phyloP scores from a whole-genome alignment of 352 stramenopile genomes.

The Phytophthora ramorum region DNA sequence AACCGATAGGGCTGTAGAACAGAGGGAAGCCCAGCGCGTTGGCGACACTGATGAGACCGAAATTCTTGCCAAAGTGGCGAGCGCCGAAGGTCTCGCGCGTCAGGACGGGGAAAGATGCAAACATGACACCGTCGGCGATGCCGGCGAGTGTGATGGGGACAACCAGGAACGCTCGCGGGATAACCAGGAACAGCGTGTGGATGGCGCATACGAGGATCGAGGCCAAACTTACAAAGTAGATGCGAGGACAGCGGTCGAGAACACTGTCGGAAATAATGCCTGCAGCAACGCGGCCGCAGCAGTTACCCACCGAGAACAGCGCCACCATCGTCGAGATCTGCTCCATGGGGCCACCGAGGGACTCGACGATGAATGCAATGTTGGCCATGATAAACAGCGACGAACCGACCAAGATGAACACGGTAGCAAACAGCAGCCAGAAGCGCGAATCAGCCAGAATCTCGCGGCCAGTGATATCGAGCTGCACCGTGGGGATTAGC shows the following conservation, averaged over 20 bases:
- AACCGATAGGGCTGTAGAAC: constrained; percentile 73
- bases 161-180: constrained; percentile 47
- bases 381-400: constrained; percentile 85
- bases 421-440: constrained; percentile 72
- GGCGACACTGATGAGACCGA: constrained; percentile 74
- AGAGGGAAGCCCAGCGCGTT: constrained; percentile 79
- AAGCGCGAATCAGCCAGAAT: constrained; percentile 64
- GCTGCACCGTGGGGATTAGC: constrained; percentile 10
- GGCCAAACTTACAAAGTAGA: constrained; percentile 67
- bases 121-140: constrained; percentile 77
- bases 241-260: constrained; percentile 50
- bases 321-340: constrained; percentile 74
- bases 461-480: constrained; percentile 57
- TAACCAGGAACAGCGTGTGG: constrained; percentile 63
- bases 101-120: constrained; percentile 72
- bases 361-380: constrained; percentile 83
- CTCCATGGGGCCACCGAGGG: constrained; percentile 44
- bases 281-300: constrained; percentile 56
- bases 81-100: constrained; percentile 74
- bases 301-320: constrained; percentile 79
- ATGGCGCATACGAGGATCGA: constrained; percentile 64
- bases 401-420: constrained; percentile 78
- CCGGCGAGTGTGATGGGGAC: constrained; percentile 70
- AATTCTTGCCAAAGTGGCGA: constrained; percentile 83
- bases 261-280: constrained; percentile 71